Evolutionary conservation across 148 eudicot species (phyloP).

Genomic region (Vaccinium darrowii): DNA sequence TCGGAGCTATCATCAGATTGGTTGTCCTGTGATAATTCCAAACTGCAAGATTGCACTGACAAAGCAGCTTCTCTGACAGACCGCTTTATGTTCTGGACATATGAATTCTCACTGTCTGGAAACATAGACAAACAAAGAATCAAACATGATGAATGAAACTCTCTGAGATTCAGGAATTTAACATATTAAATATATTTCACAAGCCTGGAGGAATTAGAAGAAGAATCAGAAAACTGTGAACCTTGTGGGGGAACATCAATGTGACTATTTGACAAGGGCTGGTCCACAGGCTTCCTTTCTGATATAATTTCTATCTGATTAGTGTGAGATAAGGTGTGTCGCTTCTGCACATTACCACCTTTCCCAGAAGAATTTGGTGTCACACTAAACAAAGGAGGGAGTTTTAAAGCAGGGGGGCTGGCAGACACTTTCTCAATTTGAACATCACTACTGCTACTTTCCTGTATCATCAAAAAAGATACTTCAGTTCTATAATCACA

Average conservation of each 20-base stretch:
- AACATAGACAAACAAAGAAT: constrained; percentile 18
- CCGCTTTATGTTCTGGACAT: constrained; percentile 69
- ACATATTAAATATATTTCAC: neutral
- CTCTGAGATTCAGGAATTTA: neutral
- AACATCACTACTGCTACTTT: constrained; percentile 58
- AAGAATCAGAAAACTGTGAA: constrained; percentile 20
- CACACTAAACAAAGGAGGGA: constrained; percentile 85
- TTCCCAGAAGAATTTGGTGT: constrained; percentile 79
- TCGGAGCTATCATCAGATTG: constrained; percentile 94
- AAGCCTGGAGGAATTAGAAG: neutral
- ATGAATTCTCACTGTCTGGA: constrained; percentile 59
- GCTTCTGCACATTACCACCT: constrained; percentile 64
- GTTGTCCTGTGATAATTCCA: constrained; percentile 72
- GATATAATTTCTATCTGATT: constrained; percentile 44
- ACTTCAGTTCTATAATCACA: constrained; percentile 2
- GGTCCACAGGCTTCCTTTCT: constrained; percentile 53
- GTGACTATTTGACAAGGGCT: constrained; percentile 40
- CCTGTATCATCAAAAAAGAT: constrained; percentile 44
- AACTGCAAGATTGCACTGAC: constrained; percentile 53
- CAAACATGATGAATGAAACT: neutral
- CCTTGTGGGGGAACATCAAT: constrained; percentile 54
- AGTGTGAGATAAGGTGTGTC: constrained; percentile 41
- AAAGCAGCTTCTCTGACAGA: constrained; percentile 99
- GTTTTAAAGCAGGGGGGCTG: constrained; percentile 75
- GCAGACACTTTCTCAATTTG: constrained; percentile 77